Percentiles rank a stretch among this genome's conserved stretches.
Conservation (phyloP, 2,329 filamentous ascomycete genomes). For the Penicillium sclerotigenum region DNA sequence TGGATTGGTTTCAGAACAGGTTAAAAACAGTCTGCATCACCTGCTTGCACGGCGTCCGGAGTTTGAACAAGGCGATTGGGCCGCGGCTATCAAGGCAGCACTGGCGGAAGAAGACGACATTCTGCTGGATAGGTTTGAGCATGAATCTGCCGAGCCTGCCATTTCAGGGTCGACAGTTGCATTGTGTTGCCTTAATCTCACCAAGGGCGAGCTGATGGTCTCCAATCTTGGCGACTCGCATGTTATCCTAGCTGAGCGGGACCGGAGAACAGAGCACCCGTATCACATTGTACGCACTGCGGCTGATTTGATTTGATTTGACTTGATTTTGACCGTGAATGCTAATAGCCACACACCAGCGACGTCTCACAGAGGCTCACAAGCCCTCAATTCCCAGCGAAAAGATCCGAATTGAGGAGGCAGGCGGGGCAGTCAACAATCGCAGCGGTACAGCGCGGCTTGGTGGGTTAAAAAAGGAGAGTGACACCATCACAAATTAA, state of each 20-base stretch:
- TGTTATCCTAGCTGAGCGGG: slow-evolving; percentile 34
- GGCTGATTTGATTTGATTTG: not conserved
- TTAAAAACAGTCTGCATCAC: slow-evolving; percentile 26
- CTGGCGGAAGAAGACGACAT: slow-evolving; percentile 31
- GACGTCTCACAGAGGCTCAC: slow-evolving; percentile 33
- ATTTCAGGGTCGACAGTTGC: slow-evolving; percentile 35
- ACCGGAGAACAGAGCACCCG: slow-evolving; percentile 25
- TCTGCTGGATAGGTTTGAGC: slow-evolving; percentile 27
- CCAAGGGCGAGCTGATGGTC: slow-evolving; percentile 30
- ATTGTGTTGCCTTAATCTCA: slow-evolving; percentile 34
- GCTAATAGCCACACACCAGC: slow-evolving; percentile 19
- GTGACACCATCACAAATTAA: not conserved
- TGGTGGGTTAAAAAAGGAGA: slow-evolving; percentile 20
- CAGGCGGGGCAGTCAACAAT: slow-evolving; percentile 29
- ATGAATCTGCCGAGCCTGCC: slow-evolving; percentile 26
- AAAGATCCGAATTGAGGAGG: slow-evolving; percentile 31
- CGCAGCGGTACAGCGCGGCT: slow-evolving; percentile 29
- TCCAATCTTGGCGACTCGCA: slow-evolving; percentile 39
- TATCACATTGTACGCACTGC: slow-evolving; percentile 22
- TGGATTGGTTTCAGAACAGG: slow-evolving; percentile 33
- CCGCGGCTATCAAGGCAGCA: slow-evolving; percentile 29
- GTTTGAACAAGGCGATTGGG: slow-evolving; percentile 30
- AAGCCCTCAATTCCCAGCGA: slow-evolving; percentile 32
- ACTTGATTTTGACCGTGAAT: not conserved
- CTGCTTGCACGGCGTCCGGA: slow-evolving; percentile 30